phyloP scores from a whole-genome alignment of 169 alveolate species.

The Cyclospora cayetanensis region DNA sequence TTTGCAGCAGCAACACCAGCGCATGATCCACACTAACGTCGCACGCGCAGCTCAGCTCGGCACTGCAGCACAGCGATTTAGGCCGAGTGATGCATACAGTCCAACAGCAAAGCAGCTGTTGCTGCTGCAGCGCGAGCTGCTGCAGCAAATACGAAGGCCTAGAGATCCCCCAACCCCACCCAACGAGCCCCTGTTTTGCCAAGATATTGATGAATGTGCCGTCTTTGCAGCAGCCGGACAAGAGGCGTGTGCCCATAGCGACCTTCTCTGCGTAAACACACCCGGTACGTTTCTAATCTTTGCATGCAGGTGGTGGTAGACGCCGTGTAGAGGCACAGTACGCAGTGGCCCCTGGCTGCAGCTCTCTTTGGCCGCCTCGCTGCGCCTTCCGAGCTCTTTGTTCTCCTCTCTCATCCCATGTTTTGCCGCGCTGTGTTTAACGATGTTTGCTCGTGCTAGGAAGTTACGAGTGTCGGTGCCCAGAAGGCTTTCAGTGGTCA shows the following conservation, averaged over 20 bases:
- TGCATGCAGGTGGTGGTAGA: background rate
- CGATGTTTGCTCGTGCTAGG: background rate
- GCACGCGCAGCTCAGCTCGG: background rate
- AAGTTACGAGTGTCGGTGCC: conserved; percentile 73
- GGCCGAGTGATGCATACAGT: background rate
- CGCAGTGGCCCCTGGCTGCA: too few species aligned
- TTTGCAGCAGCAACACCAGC: conserved; percentile 1
- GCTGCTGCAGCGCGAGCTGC: conserved; percentile 14
- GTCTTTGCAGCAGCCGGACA: background rate
- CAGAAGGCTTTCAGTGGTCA: conserved; percentile 61
- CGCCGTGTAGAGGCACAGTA: background rate
- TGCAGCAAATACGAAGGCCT: background rate
- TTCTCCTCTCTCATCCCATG: background rate
- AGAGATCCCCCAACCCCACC: background rate
- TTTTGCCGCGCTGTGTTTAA: background rate
- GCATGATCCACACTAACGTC: background rate
- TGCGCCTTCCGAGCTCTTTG: too few species aligned
- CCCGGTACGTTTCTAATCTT: background rate
- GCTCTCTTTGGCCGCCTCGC: too few species aligned
- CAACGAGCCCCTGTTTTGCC: background rate
- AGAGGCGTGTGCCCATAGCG: background rate
- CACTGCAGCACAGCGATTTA: background rate
- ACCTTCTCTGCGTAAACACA: conserved; percentile 12
- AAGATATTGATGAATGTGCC: conserved; percentile 40
- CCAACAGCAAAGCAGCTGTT: background rate